These are phyloP conservation scores for Ogataea hybrid DNA, from an alignment of 1,139 yeast genomes.

Conservation along the genomic window DNA sequence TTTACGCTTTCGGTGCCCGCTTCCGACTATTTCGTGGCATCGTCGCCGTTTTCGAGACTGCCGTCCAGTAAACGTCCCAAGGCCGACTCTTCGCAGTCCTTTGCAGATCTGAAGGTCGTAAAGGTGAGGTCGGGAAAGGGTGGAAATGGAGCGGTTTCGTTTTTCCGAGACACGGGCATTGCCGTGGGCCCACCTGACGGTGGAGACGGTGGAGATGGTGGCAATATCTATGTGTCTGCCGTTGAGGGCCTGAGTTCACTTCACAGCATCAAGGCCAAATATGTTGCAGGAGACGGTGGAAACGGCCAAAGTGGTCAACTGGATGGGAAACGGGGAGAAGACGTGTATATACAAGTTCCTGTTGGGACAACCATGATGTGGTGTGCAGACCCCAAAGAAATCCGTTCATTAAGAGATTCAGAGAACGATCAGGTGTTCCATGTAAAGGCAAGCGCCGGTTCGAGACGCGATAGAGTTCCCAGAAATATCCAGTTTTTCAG, in stretches of 20 bases:
- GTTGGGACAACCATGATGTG: conserved; percentile 85
- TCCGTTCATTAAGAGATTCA: conserved; percentile 35
- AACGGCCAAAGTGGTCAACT: conserved; percentile 73
- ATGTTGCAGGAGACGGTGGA: conserved; percentile 70
- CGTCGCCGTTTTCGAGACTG: conserved; percentile 39
- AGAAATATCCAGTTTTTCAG: conserved; percentile 58
- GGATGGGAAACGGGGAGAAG: conserved; percentile 82
- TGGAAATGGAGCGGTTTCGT: conserved; percentile 85
- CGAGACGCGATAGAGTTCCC: conserved; percentile 32
- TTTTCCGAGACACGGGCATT: conserved; percentile 80
- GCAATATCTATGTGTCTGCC: conserved; percentile 80
- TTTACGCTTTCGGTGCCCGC: conserved; percentile 36
- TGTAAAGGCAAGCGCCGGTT: conserved; percentile 26
- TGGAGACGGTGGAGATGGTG: conserved; percentile 97
- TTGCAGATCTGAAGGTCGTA: conserved; percentile 66
- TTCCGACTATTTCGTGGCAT: conserved; percentile 37
- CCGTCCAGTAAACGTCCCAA: conserved; percentile 37
- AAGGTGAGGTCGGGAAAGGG: conserved; percentile 78
- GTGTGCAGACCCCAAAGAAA: conserved; percentile 71
- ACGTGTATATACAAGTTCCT: conserved; percentile 80
- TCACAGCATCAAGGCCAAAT: conserved; percentile 64
- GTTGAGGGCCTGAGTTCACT: conserved; percentile 67
- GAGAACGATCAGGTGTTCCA: conserved; percentile 26
- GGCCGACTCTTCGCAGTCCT: conserved; percentile 35
- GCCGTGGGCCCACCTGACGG: conserved; percentile 96